Evolutionary conservation across 805 yeast genomes (phyloP).

Genomic region (Jamesozyma hellenica): DNA sequence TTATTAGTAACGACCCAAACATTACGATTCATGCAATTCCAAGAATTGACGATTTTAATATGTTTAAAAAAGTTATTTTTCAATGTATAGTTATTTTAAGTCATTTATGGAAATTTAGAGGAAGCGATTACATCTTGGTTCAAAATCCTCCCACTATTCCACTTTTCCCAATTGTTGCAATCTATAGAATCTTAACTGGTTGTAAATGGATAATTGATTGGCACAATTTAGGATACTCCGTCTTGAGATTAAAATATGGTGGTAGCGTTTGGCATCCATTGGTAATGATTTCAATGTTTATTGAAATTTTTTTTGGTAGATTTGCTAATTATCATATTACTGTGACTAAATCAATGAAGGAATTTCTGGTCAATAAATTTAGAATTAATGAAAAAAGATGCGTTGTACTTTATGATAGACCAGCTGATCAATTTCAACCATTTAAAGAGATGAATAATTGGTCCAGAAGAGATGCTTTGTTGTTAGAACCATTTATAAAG

Average conservation of each 20-base stretch:
- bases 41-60: constrained; percentile 6
- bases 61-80: constrained; percentile 40
- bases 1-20: constrained; percentile 40
- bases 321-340: constrained; percentile 66
- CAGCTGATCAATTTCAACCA: constrained; percentile 60
- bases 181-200: constrained; percentile 41
- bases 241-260: constrained; percentile 55
- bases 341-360: constrained; percentile 68
- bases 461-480: constrained; percentile 9
- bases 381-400: constrained; percentile 40
- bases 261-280: constrained; percentile 44
- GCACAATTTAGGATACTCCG: constrained; percentile 89
- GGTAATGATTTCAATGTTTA: constrained; percentile 46
- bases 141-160: constrained; percentile 95
- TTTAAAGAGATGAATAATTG: constrained; percentile 19
- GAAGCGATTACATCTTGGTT: constrained; percentile 58
- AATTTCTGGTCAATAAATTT: constrained; percentile 47
- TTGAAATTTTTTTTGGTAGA: constrained; percentile 55
- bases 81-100: constrained; percentile 43
- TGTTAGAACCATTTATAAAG: constrained; percentile 26
- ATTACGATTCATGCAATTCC: constrained; percentile 39
- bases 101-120: constrained; percentile 45
- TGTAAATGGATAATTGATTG: constrained; percentile 76
- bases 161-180: constrained; percentile 50
- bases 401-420: constrained; percentile 74